phyloP scores from a whole-genome alignment of 805 yeast genomes.

The Sporopachydermia quercuum region DNA sequence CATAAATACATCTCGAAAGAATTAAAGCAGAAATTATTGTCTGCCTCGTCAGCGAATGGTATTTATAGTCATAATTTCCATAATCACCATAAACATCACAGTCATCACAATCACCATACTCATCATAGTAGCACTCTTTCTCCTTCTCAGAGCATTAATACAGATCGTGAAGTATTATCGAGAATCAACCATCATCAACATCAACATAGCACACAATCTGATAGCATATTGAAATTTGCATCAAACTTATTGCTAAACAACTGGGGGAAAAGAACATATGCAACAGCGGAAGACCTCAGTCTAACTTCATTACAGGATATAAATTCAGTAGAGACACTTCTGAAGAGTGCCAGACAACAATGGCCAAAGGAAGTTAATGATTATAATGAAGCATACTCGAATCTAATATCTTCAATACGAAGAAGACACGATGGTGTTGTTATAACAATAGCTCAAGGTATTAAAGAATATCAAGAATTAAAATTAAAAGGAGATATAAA shows the following conservation, averaged over 20 bases:
- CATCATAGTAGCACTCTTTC: too few relatives aligned
- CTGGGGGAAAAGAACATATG: too few relatives aligned
- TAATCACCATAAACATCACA: too few relatives aligned
- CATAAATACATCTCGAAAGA: not conserved
- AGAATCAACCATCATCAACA: too few relatives aligned
- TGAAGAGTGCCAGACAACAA: not conserved
- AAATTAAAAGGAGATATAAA: constrained; percentile 17
- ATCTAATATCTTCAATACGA: constrained; percentile 19
- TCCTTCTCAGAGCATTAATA: not conserved
- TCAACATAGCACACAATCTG: not conserved
- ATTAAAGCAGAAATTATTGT: not conserved
- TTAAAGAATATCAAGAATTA: constrained; percentile 30
- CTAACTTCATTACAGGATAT: too few relatives aligned
- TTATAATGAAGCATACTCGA: not conserved
- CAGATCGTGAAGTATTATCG: too few relatives aligned
- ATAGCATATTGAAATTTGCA: not conserved
- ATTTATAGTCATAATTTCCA: too few relatives aligned
- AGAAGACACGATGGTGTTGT: constrained; percentile 33
- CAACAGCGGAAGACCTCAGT: too few relatives aligned
- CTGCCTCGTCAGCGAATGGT: constrained; percentile 2
- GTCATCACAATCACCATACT: too few relatives aligned
- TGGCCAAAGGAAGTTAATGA: constrained; percentile 2
- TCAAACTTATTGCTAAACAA: too few relatives aligned
- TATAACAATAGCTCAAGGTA: constrained; percentile 36
- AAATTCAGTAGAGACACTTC: too few relatives aligned